Evolutionary conservation across 768 basidiomycete species (phyloP).

Genomic region (Thelephora ganbajun): DNA sequence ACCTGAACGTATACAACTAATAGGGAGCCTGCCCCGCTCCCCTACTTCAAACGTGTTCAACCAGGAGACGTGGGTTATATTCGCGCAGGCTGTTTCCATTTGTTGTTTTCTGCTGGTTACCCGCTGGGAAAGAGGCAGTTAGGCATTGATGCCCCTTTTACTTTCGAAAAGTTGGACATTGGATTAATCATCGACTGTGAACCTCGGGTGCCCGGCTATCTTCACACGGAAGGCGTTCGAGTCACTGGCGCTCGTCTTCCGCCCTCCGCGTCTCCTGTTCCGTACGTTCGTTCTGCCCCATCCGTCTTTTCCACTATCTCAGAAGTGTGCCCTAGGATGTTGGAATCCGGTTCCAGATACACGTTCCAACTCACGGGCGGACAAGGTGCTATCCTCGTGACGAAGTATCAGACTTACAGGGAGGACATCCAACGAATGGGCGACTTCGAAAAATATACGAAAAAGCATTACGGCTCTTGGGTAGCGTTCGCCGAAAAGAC

Average conservation of each 20-base stretch:
- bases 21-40: neutral
- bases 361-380: neutral
- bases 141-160: slow-evolving; percentile 3
- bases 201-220: neutral
- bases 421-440: neutral
- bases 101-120: too few species aligned
- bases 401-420: neutral
- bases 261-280: neutral
- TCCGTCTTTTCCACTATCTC: neutral
- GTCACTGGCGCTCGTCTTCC: neutral
- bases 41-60: neutral
- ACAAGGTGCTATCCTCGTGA: neutral
- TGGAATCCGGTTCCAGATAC: neutral
- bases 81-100: neutral
- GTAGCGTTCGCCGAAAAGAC: neutral
- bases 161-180: neutral
- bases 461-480: neutral
- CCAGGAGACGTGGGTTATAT: slow-evolving; percentile 6
- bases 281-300: neutral
- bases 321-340: too few species aligned
- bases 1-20: neutral
- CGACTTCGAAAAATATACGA: neutral
- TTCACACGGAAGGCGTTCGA: neutral
- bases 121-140: neutral
- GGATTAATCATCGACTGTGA: neutral